These are phyloP conservation scores for Solanum chacoense DNA, from an alignment of 305 asterid genomes.

Conservation along the genomic window DNA sequence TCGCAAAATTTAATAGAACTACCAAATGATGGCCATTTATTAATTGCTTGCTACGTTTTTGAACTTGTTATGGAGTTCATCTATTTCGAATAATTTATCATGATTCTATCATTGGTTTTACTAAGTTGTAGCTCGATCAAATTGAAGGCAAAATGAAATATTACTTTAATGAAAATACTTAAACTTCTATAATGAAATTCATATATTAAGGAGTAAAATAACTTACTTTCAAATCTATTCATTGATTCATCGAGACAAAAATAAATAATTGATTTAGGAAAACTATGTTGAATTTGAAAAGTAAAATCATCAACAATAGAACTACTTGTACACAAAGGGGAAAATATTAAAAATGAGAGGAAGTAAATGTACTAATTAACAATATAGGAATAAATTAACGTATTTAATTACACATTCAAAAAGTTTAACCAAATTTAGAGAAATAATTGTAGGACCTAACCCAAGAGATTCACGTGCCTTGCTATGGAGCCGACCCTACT, in stretches of 20 bases:
- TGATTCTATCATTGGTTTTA: neutral
- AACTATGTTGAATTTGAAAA: neutral
- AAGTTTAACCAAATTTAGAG: neutral
- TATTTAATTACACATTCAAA: neutral
- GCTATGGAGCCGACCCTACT: neutral
- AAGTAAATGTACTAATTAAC: neutral
- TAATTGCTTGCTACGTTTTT: neutral
- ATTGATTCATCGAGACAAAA: neutral
- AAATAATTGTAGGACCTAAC: no score
- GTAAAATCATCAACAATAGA: neutral
- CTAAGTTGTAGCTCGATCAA: neutral
- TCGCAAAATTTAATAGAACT: no score
- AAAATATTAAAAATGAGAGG: neutral
- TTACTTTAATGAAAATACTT: neutral
- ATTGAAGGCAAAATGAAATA: neutral
- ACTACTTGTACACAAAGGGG: neutral
- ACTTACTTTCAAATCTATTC: neutral
- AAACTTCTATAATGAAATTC: neutral
- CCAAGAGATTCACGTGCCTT: neutral
- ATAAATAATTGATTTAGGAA: neutral
- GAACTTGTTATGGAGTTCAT: neutral
- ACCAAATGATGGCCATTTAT: neutral
- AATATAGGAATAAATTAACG: neutral
- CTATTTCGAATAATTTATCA: neutral
- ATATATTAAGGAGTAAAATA: neutral